phyloP scores from a whole-genome alignment of 2,329 filamentous ascomycete species.

The Niveomyces coronatus region DNA sequence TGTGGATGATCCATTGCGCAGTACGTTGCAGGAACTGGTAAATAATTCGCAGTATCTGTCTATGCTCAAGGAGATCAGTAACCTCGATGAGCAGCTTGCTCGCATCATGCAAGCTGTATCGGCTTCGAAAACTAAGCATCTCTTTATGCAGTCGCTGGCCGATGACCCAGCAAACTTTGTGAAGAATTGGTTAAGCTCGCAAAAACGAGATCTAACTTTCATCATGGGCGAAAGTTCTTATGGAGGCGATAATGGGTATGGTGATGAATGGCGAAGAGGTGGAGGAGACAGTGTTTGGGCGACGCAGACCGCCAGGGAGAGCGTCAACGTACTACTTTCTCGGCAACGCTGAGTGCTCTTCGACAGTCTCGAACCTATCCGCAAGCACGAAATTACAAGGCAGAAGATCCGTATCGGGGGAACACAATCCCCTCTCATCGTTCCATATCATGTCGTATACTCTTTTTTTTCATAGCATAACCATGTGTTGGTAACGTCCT shows the following conservation, averaged over 20 bases:
- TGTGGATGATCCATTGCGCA: conserved; percentile 71
- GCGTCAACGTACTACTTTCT: conserved; percentile 49
- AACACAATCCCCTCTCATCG: no score
- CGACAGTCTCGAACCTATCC: not conserved
- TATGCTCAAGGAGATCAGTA: conserved; percentile 65
- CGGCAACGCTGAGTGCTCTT: conserved; percentile 31
- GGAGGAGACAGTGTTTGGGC: conserved; percentile 45
- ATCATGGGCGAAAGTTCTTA: conserved; percentile 72
- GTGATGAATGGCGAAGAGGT: conserved; percentile 60
- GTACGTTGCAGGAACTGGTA: conserved; percentile 53
- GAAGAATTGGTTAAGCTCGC: conserved; percentile 78
- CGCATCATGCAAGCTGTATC: conserved; percentile 72
- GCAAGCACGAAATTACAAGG: no score
- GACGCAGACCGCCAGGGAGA: conserved; percentile 50
- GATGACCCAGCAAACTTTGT: conserved; percentile 79
- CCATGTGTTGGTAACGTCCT: no score
- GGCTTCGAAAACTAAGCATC: conserved; percentile 80
- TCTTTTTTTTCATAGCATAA: no score
- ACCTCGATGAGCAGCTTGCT: conserved; percentile 77
- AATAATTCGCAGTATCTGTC: conserved; percentile 59
- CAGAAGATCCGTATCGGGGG: no score
- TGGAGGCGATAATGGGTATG: conserved; percentile 42
- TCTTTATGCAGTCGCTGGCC: conserved; percentile 70
- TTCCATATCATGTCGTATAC: no score
- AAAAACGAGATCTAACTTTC: conserved; percentile 82